Conservation (phyloP, 306 rosid genomes). For the Glycine soja region DNA sequence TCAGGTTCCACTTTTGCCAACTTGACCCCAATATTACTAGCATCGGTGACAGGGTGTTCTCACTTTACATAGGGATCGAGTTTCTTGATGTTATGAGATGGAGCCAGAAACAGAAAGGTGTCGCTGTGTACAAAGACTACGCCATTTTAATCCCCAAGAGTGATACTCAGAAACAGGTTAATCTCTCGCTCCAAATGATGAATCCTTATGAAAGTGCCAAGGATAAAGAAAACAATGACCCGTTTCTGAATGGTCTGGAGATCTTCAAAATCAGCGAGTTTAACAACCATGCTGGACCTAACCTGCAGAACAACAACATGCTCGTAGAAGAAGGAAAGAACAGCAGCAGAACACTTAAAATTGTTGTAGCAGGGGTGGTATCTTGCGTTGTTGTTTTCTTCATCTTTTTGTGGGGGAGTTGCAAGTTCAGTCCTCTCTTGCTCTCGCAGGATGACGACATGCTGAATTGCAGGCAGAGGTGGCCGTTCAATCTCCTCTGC, state of each 20-base stretch:
- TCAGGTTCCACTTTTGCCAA: constrained; percentile 60
- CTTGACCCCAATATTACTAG: not conserved
- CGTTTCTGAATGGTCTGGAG: constrained; percentile 57
- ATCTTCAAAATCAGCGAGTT: constrained; percentile 56
- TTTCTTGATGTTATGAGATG: constrained; percentile 31
- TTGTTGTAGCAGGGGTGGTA: not conserved
- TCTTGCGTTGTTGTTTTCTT: constrained; percentile 15
- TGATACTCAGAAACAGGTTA: not conserved
- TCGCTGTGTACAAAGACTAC: constrained; percentile 42
- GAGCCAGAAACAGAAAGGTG: not conserved
- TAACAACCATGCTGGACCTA: constrained; percentile 49
- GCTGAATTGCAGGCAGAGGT: too few species aligned
- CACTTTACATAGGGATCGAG: constrained; percentile 41
- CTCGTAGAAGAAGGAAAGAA: not conserved
- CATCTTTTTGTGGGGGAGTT: not conserved
- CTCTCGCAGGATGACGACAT: not conserved
- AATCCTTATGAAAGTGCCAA: not conserved
- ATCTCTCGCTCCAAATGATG: constrained; percentile 33
- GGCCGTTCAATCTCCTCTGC: constrained; percentile 13
- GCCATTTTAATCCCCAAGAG: not conserved
- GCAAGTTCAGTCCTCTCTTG: constrained; percentile 40
- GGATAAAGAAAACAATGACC: not conserved
- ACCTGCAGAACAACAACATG: not conserved
- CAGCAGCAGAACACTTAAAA: not conserved
- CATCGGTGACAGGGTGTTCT: not conserved